Evolutionary conservation across 441 rosid species (phyloP), one percentile per base, ranked within the genome.

Genomic region (Cnidoscolus chayamansa): DNA sequence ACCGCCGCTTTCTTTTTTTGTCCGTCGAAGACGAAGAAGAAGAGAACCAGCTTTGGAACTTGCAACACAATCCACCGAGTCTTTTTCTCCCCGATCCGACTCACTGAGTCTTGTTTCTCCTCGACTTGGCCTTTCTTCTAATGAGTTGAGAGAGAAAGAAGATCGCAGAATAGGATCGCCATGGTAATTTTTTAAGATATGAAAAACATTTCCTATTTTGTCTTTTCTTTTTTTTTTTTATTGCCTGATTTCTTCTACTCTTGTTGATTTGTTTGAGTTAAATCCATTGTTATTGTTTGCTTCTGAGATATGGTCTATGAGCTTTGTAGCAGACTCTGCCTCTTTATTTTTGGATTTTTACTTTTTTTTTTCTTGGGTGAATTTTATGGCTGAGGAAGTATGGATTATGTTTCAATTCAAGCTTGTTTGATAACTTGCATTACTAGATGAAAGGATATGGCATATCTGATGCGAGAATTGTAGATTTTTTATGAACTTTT

Each of bases 11-110:
- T 56, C 9, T 25, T 53, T 5, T 25, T 56, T 16, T 13, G 45
- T 47, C 19, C 17, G 13, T 3, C n/a, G 63, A 59, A 30, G 63
- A 12, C 10, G 55, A 64, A 19, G 37, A 11, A 47, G 61, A 37
- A 54, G 63, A 11, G 67, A 49, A 48, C 1, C 5, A 31, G 68
- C 55, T 54, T 72, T 65, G 75, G 75, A 53, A 40, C 40, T 72
- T 4, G 1, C 68, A 51, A 17, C 12, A 25, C 12, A 43, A 1
- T 9, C n/a, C 12, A 31, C 30, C 63, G 10, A 25, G 59, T 67
- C 20, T 50, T 67, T 1, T 31, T 15, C 4, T 25, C 15, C 35
- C 87, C 88, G 92, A 88, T 88, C 89, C 81, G 88, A 80, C 75
- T 75, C 72, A 37, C 78, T 40, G 83, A 72, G 75, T 56, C 65